phyloP scores from a whole-genome alignment of 2,329 filamentous ascomycete genomes.

The Parastagonospora avenae region DNA sequence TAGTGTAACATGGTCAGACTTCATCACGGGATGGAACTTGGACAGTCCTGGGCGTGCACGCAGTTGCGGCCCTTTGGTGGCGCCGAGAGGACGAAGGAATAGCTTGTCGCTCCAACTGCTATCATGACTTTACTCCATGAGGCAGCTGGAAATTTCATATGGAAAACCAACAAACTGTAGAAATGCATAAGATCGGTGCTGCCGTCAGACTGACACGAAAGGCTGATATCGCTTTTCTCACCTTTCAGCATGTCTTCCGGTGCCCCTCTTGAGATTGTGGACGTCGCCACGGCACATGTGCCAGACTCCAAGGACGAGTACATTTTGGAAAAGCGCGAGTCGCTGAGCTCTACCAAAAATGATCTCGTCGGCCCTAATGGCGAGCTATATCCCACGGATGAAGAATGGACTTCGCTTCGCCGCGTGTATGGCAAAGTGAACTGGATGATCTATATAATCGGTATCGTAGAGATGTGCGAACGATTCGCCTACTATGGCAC shows the following conservation, averaged over 20 bases:
- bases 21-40: not conserved
- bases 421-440: slow-evolving; percentile 39
- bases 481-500: slow-evolving; percentile 41
- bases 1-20: slow-evolving; percentile 1
- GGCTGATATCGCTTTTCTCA: not conserved
- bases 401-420: slow-evolving; percentile 36
- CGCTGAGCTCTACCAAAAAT: slow-evolving; percentile 7
- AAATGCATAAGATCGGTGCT: not conserved
- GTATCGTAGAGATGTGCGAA: slow-evolving; percentile 38
- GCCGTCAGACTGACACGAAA: not conserved
- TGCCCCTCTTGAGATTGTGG: slow-evolving; percentile 21
- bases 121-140: slow-evolving; percentile 14
- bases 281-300: slow-evolving; percentile 17
- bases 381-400: slow-evolving; percentile 32
- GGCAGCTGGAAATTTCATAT: slow-evolving; percentile 18
- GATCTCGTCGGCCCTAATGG: slow-evolving; percentile 26
- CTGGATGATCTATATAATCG: slow-evolving; percentile 38
- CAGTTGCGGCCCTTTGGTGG: slow-evolving; percentile 2
- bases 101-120: slow-evolving; percentile 1
- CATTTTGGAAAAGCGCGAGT: slow-evolving; percentile 15
- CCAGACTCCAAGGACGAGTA: slow-evolving; percentile 7
- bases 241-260: slow-evolving; percentile 21
- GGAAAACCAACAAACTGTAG: not conserved
- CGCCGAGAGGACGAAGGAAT: slow-evolving; percentile 12
- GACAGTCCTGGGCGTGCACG: not conserved